A percentile compares a stretch with the other conserved stretches of the same genome.
phyloP scores from a whole-genome alignment of 176 grass and related monocot species.

The Oryza glumipatula region DNA sequence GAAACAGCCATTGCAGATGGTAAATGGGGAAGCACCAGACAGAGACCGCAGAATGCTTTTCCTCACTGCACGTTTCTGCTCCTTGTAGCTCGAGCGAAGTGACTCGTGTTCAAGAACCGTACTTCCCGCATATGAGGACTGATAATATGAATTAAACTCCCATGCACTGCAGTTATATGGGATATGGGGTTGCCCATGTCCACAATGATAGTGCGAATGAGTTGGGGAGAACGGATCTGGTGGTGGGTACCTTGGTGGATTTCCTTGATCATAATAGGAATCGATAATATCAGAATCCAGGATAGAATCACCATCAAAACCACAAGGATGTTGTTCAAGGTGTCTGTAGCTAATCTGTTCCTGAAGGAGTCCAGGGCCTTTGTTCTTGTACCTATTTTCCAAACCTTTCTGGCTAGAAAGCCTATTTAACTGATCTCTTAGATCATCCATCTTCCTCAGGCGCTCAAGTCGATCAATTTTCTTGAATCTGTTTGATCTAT shows the following conservation, averaged over 20 bases:
- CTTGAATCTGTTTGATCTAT: conserved; percentile 49
- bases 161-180: conserved; percentile 35
- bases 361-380: conserved; percentile 2
- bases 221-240: conserved; percentile 41
- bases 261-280: conserved; percentile 51
- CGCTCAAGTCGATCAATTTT: conserved; percentile 51
- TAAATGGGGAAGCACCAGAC: conserved; percentile 74
- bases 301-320: conserved; percentile 50
- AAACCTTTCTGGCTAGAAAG: conserved; percentile 52
- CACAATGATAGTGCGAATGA: conserved; percentile 45
- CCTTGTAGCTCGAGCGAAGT: conserved; percentile 48
- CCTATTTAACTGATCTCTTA: conserved; percentile 64
- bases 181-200: conserved; percentile 28
- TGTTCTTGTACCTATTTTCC: conserved; percentile 45
- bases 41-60: conserved; percentile 80
- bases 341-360: not conserved
- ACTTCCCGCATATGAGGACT: conserved; percentile 63
- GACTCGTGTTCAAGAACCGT: conserved; percentile 51
- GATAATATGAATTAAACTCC: conserved; percentile 52
- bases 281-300: conserved; percentile 47
- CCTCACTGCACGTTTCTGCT: conserved; percentile 44
- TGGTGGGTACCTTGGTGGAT: conserved; percentile 45
- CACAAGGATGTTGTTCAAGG: not conserved
- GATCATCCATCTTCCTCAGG: conserved; percentile 73
- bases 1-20: conserved; percentile 76